Conservation (phyloP, 2,329 filamentous ascomycete species). For the Periconia macrospinosa region DNA sequence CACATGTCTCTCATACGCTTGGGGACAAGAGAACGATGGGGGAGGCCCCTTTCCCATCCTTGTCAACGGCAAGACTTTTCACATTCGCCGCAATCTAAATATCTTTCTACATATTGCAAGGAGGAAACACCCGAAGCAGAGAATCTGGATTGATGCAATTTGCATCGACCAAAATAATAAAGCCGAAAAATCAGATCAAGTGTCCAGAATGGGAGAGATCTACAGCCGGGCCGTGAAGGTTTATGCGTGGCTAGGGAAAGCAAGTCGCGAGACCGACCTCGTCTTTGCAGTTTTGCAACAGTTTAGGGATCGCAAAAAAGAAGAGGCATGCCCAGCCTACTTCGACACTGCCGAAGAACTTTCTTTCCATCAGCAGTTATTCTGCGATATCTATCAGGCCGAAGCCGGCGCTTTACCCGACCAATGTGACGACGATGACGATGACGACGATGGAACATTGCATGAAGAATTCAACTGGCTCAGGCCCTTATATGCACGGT, state of each 20-base stretch:
- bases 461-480: slow-evolving; percentile 3
- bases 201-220: neutral
- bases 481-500: neutral
- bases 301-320: neutral
- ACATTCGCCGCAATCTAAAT: neutral
- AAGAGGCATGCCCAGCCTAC: neutral
- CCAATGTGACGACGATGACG: no score
- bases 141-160: neutral
- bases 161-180: slow-evolving; percentile 1
- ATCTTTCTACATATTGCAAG: neutral
- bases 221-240: neutral
- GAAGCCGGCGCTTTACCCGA: neutral
- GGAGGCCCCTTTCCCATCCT: neutral
- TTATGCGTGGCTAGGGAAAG: slow-evolving; percentile 1
- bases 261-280: neutral
- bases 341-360: neutral
- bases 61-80: neutral
- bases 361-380: slow-evolving; percentile 1
- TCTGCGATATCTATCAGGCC: neutral
- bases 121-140: no score
- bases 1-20: slow-evolving; percentile 5
- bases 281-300: neutral
- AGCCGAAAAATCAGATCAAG: neutral
- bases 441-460: neutral
- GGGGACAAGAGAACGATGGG: neutral